phyloP scores from a whole-genome alignment of 2,329 filamentous ascomycete species.

The Byssochlamys sp. region DNA sequence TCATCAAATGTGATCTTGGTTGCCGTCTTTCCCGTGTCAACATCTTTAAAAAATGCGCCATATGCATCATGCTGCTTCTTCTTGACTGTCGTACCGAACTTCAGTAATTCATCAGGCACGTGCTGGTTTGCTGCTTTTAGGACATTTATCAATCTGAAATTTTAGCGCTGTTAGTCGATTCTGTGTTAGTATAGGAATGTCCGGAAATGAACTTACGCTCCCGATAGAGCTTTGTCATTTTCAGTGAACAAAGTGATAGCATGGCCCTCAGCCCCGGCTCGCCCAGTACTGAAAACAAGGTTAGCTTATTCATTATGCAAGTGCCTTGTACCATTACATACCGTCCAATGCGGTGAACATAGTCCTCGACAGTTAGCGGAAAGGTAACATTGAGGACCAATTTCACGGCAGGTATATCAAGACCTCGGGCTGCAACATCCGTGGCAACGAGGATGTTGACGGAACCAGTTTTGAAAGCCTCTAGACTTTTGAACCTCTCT shows the following conservation, averaged over 20 bases:
- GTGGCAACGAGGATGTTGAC: conserved; percentile 85
- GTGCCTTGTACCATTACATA: conserved; percentile 11
- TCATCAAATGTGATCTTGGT: conserved; percentile 87
- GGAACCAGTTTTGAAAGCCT: conserved; percentile 77
- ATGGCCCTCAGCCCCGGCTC: conserved; percentile 77
- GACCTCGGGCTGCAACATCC: conserved; percentile 84
- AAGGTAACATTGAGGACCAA: conserved; percentile 92
- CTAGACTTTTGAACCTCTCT: conserved; percentile 74
- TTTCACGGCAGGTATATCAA: conserved; percentile 93
- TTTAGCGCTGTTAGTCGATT: conserved; percentile 12
- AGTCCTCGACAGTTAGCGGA: conserved; percentile 89
- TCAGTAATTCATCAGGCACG: conserved; percentile 81
- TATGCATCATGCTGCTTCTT: conserved; percentile 96
- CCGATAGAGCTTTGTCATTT: conserved; percentile 83
- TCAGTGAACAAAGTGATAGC: conserved; percentile 93
- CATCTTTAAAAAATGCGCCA: conserved; percentile 89
- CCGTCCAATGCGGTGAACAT: conserved; percentile 85
- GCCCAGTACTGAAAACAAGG: conserved; percentile 57
- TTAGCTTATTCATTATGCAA: conserved; percentile 10
- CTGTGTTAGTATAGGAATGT: neutral
- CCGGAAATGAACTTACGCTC: conserved; percentile 57
- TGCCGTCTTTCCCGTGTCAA: conserved; percentile 69
- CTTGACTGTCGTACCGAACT: conserved; percentile 96
- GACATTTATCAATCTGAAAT: conserved; percentile 72
- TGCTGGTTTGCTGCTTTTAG: conserved; percentile 84